A percentile compares a stretch with the other conserved stretches of the same genome.
These are phyloP conservation scores for Xylaria sp. DNA, from an alignment of 2,329 filamentous ascomycete species.

Conservation along the genomic window DNA sequence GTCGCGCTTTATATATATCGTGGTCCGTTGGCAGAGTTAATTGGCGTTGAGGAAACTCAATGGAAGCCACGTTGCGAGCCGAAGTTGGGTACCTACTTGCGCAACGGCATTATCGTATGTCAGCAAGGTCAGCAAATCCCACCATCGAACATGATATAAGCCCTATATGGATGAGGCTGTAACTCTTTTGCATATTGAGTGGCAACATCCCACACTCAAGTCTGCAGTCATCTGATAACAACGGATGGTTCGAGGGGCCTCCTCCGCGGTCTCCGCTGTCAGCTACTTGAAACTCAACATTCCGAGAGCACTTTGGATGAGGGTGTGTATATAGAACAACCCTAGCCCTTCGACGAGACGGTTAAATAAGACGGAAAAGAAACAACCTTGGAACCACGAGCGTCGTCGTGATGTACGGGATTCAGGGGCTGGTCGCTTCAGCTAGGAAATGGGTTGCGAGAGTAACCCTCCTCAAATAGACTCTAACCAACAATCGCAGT, in stretches of 20 bases:
- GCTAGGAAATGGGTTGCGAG: conserved; percentile 22
- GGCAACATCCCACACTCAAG: conserved; percentile 2
- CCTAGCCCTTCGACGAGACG: conserved; percentile 13
- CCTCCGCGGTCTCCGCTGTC: conserved; percentile 10
- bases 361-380: conserved; percentile 17
- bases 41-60: not conserved
- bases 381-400: conserved; percentile 17
- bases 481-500: conserved; percentile 11
- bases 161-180: conserved; percentile 8
- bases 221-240: conserved; percentile 20
- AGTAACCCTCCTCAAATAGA: conserved; percentile 27
- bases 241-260: conserved; percentile 10
- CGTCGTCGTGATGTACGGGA: conserved; percentile 10
- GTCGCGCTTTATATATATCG: conserved; percentile 8
- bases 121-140: conserved; percentile 15
- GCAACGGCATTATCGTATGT: conserved; percentile 2
- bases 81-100: not conserved
- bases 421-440: conserved; percentile 23
- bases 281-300: conserved; percentile 18
- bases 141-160: conserved; percentile 11
- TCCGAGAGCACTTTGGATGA: not conserved
- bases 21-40: conserved; percentile 1
- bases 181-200: conserved; percentile 17
- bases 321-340: conserved; percentile 34
- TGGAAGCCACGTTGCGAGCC: not conserved